Base-by-base conservation (phyloP, 2,329 filamentous ascomycete species). In the Clonostachys rhizophaga region DNA sequence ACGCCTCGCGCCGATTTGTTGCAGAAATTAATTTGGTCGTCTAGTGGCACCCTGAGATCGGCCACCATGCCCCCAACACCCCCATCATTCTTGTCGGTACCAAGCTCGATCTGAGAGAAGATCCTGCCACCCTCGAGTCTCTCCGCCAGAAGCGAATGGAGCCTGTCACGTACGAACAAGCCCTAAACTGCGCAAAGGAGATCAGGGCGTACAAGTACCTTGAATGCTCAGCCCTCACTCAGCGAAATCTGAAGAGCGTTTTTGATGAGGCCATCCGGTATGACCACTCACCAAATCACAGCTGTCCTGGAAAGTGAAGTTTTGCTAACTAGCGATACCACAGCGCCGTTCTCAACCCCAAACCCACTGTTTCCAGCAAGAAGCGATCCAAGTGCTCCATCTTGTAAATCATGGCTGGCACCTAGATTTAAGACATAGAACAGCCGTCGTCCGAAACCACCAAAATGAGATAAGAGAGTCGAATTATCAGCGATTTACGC, bases 221-320 rank as follows among this genome's bases (percentile, higher is more conserved):
- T 40, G 94, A 99, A 72, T 99, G 94, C 74, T 97, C 94, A 45
- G 94, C 94, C 43, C 76, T 99, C 56, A 99, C 94, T 36, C 94
- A 97, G 76, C 80, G 92, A 62, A 96, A 96, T 69, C 71, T 99
- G 58, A 99, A 99, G 84, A 95, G 90, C 61, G 94, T 99, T 43
- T 99, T 99, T 64, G 94, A 99, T 64, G 92, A 96, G 72, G 94
- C 94, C 34, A 99, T 99, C 64, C 86, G 94, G 94, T 97, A 74
- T 58, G 86, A 71, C 20, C 14, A 18, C 6, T 9, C 5, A 20
- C 16, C 17, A 13, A 14, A 30, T 10, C 17, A 42, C 54, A 14
- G 20, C 52, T 54, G 47, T 54, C 61, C 49, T 48, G 61, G 49
- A 65, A 48, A 34, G 36, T 11, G 34, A 17, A n/a, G 36, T 37